Evolutionary conservation across 192 early-diverging fungal genomes (phyloP).

Genomic region (Gigaspora rosea): DNA sequence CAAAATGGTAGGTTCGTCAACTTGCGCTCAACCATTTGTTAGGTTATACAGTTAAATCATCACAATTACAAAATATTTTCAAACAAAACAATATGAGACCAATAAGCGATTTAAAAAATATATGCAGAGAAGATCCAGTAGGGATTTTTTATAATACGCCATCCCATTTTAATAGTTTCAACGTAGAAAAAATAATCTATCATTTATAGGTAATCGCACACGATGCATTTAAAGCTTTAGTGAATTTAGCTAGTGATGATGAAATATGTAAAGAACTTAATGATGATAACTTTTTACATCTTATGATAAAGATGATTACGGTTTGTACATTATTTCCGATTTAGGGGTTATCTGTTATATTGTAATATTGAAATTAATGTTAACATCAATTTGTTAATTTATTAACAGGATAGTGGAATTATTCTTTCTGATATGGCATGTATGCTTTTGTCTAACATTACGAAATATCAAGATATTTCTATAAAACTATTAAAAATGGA

Average conservation of each 20-base stretch:
- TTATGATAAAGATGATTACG: constrained; percentile 69
- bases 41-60: constrained; percentile 9
- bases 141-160: neutral
- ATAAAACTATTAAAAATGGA: constrained; percentile 54
- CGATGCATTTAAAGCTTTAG: constrained; percentile 76
- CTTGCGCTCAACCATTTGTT: constrained; percentile 18
- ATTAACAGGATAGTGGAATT: constrained; percentile 58
- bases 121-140: constrained; percentile 27
- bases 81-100: constrained; percentile 22
- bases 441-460: constrained; percentile 91
- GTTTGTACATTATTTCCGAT: constrained; percentile 40
- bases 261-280: constrained; percentile 64
- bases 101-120: constrained; percentile 8
- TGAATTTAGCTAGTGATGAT: constrained; percentile 80
- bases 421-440: constrained; percentile 80
- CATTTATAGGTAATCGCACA: constrained; percentile 73
- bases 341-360: neutral
- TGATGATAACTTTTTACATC: constrained; percentile 69
- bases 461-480: constrained; percentile 67
- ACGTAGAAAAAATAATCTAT: neutral
- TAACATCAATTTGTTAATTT: neutral
- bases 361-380: neutral
- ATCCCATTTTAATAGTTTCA: neutral
- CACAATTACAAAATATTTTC: constrained; percentile 21
- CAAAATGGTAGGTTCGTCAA: neutral